phyloP scores from a whole-genome alignment of 140 eudicot species.

The Anethum foeniculum region DNA sequence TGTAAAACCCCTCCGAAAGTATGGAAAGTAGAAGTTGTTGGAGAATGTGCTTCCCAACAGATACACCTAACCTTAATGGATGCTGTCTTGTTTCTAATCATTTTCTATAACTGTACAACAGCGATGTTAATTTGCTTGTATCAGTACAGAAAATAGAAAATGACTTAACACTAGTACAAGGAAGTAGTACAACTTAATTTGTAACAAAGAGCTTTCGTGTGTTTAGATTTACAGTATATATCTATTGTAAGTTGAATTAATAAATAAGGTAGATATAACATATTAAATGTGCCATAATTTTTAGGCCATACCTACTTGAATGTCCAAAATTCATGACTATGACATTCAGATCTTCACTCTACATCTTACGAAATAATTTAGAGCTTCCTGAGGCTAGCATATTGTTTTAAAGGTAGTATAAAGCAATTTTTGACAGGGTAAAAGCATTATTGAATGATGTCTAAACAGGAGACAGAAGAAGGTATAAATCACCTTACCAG shows the following conservation, averaged over 20 bases:
- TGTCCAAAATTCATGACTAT: not conserved
- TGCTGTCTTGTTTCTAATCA: conserved; percentile 5
- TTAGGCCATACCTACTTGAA: conserved; percentile 13
- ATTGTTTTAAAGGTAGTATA: not conserved
- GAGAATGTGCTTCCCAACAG: conserved; percentile 9
- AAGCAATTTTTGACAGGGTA: not conserved
- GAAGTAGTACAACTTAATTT: conserved; percentile 8
- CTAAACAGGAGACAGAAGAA: not conserved
- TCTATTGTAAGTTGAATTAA: not conserved
- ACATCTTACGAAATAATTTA: not conserved
- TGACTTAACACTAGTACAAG: conserved; percentile 14
- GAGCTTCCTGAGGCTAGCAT: not conserved
- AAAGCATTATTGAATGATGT: conserved; percentile 1
- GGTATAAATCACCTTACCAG: not conserved
- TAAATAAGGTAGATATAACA: conserved; percentile 12
- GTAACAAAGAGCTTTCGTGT: not conserved
- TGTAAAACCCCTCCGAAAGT: not conserved
- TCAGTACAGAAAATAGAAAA: not conserved
- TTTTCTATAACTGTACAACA: conserved; percentile 9
- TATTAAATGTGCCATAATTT: conserved; percentile 11
- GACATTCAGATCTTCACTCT: not conserved
- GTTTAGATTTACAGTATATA: not conserved
- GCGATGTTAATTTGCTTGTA: not conserved
- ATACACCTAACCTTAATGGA: conserved; percentile 4
- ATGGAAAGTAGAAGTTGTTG: not conserved